Evolutionary conservation across 768 basidiomycete genomes (phyloP).

Genomic region (Pisolithus orientalis): DNA sequence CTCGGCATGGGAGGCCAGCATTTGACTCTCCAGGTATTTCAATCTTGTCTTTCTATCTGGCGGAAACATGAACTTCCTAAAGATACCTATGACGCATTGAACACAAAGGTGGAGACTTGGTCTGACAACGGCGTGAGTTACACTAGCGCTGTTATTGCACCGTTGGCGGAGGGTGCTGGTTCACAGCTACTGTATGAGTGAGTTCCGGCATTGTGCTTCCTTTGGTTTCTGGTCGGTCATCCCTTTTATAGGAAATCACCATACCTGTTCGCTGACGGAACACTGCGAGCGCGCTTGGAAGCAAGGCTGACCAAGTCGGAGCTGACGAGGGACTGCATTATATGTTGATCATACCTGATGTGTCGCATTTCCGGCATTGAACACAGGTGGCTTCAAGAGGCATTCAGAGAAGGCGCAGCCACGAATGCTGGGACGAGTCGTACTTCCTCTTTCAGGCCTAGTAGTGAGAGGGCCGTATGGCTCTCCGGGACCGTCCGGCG

Average conservation of each 20-base stretch:
- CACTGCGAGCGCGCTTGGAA: constrained; percentile 38
- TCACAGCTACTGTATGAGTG: constrained; percentile 45
- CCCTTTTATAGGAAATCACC: constrained; percentile 31
- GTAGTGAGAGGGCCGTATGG: too few species aligned
- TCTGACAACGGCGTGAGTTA: constrained; percentile 5
- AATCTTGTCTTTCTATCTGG: background rate
- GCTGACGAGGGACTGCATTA: constrained; percentile 31
- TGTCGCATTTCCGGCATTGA: background rate
- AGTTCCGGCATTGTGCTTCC: constrained; percentile 14
- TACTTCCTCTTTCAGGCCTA: too few species aligned
- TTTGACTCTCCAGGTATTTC: background rate
- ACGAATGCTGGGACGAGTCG: too few species aligned
- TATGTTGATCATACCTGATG: constrained; percentile 26
- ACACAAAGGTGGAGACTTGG: constrained; percentile 4
- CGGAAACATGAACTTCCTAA: background rate
- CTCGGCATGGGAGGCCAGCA: background rate
- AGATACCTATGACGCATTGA: background rate
- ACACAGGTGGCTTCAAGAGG: background rate
- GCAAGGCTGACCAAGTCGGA: constrained; percentile 34
- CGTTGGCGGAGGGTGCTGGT: constrained; percentile 35
- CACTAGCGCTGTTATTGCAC: constrained; percentile 26
- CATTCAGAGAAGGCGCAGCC: too few species aligned
- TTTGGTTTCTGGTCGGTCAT: background rate
- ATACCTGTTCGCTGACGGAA: constrained; percentile 39
- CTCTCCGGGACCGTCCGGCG: too few species aligned